phyloP scores from a whole-genome alignment of 140 eudicot genomes.

The Anethum foeniculum region DNA sequence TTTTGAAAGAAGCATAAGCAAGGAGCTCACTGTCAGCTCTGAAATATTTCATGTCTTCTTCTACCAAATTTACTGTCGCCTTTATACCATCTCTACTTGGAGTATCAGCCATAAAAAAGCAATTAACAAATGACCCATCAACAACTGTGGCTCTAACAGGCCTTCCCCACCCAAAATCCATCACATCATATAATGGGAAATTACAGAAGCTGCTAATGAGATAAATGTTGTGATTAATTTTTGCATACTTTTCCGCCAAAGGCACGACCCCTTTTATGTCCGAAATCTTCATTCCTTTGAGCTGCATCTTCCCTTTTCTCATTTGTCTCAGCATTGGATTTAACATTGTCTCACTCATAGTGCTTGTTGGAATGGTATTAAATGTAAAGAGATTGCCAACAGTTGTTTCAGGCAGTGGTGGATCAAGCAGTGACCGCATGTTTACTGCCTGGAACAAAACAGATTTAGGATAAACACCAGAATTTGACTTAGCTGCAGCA shows the following conservation, averaged over 20 bases:
- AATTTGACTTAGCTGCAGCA: neutral
- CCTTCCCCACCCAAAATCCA: conserved; percentile 30
- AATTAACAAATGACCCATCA: neutral
- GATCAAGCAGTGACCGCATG: neutral
- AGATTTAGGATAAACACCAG: neutral
- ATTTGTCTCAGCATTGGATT: neutral
- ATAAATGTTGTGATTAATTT: neutral
- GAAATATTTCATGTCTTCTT: conserved; percentile 13
- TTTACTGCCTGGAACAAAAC: neutral
- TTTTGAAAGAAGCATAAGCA: no score
- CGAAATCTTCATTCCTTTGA: neutral
- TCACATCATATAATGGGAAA: conserved; percentile 4
- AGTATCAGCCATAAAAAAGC: conserved; percentile 15
- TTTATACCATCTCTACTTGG: conserved; percentile 22
- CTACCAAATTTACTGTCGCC: conserved; percentile 13
- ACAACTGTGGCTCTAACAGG: conserved; percentile 7
- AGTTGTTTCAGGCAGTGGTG: neutral
- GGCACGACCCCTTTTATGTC: neutral
- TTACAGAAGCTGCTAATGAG: conserved; percentile 12
- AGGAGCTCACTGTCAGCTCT: no score
- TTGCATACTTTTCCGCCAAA: neutral
- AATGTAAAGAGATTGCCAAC: neutral
- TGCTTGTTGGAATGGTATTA: neutral
- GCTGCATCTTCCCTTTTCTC: neutral
- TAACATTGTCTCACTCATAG: neutral